phyloP scores from a whole-genome alignment of 345 rosid genomes.

The Brassica carinata region DNA sequence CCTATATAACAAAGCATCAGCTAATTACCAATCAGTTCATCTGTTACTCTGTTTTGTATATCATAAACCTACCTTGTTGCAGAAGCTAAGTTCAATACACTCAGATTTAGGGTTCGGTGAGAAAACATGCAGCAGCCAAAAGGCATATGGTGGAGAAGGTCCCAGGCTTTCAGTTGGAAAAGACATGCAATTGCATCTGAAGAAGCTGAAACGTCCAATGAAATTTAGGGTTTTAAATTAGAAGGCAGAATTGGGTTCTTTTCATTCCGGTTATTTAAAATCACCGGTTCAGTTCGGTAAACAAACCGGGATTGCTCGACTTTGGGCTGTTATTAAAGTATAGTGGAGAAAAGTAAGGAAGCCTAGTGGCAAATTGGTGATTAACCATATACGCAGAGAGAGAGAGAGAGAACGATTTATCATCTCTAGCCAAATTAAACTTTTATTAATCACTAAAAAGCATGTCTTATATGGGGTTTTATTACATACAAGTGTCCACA shows the following conservation, averaged over 20 bases:
- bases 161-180: not conserved
- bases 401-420: not conserved
- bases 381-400: not conserved
- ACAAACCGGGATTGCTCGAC: not conserved
- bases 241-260: not conserved
- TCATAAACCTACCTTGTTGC: not conserved
- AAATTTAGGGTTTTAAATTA: not conserved
- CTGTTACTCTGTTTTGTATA: not conserved
- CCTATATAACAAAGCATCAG: not conserved
- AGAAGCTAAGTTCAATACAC: not conserved
- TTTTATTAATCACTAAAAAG: not conserved
- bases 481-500: constrained; percentile 1
- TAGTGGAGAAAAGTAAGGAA: not conserved
- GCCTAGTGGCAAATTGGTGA: not conserved
- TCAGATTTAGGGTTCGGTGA: too few relatives aligned
- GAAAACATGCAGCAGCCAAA: not conserved
- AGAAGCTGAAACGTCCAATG: not conserved
- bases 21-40: not conserved
- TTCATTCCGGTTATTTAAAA: not conserved
- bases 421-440: not conserved
- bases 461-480: constrained; percentile 3
- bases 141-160: not conserved
- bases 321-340: too few relatives aligned
- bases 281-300: not conserved
- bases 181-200: not conserved